Percentiles rank a stretch among this genome's conserved stretches.
These are phyloP conservation scores for Mycena latifolia DNA, from an alignment of 768 basidiomycete species.

Conservation along the genomic window DNA sequence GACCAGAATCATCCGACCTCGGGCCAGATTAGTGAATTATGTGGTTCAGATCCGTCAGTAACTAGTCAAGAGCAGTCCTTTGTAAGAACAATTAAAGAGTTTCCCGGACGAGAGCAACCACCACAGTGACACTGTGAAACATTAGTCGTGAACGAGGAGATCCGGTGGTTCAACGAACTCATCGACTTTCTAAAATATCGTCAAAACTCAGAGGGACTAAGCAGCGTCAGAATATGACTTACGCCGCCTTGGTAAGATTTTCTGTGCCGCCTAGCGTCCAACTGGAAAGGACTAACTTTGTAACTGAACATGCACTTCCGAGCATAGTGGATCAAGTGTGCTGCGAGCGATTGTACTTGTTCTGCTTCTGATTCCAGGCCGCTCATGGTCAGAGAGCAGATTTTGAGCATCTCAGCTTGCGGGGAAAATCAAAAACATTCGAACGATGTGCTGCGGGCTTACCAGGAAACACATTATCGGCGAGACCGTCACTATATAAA, in stretches of 20 bases:
- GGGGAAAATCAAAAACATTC: not conserved
- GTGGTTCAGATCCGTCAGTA: not conserved
- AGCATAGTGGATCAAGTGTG: conserved; percentile 79
- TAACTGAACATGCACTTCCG: conserved; percentile 77
- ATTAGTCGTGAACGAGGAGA: conserved; percentile 25
- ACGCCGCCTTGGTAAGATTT: conserved; percentile 81
- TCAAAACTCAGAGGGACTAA: conserved; percentile 1
- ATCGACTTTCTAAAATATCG: conserved; percentile 73
- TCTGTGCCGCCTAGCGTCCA: conserved; percentile 74
- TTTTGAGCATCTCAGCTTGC: conserved; percentile 70
- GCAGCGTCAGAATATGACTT: conserved; percentile 47
- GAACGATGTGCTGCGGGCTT: not conserved
- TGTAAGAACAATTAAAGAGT: conserved; percentile 51
- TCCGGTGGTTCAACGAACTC: conserved; percentile 66
- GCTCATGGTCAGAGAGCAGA: conserved; percentile 76
- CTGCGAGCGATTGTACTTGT: conserved; percentile 78
- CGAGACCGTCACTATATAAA: conserved; percentile 66
- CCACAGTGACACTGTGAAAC: conserved; percentile 71
- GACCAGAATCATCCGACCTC: too few species aligned
- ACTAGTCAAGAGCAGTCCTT: not conserved
- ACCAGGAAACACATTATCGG: conserved; percentile 72
- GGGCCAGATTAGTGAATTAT: conserved; percentile 14
- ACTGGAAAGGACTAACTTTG: conserved; percentile 81
- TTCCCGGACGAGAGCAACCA: conserved; percentile 78
- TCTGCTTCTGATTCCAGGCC: conserved; percentile 66